Evolutionary conservation across 768 basidiomycete species (phyloP), one percentile per base, ranked within the genome.

Genomic region (Clitopilus hobsonii): DNA sequence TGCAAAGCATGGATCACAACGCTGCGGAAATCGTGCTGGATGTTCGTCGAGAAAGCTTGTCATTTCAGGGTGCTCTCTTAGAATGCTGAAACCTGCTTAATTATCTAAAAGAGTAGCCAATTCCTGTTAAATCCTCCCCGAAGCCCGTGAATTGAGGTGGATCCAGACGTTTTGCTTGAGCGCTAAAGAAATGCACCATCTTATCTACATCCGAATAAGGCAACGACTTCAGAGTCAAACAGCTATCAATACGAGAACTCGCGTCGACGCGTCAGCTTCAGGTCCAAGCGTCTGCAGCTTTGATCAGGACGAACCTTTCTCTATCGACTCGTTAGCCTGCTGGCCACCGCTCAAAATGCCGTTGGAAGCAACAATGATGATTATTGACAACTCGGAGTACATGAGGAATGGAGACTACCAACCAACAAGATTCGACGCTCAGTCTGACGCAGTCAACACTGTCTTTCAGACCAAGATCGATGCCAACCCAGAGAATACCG

Each of bases 321-420:
- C 32, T 24, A 27, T 28, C 54, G 57, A 18, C 4, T 20, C 54
- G 41, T 13, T 56, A 26, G 58, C 56, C 51, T 29, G 30, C 57
- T 56, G 49, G 48, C 49, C 38, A 49, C 49, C 51, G 51, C 58
- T 52, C 77, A 84, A 68, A 55, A 97, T 97, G 94, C 91, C 93
- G 62, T 82, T 97, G 66, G 95, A 99, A 84, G 95, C 96, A 36
- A 96, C 94, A 22, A 94, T 99, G 86, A 85, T 98, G 75, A 78
- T 99, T 13, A 86, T 98, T 58, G 97, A 99, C 83, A 98, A 98
- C 69, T 97, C 94, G 1, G 93, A 95, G 71, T 95, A 88, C 72
- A 97, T 97, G 88, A 85, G 94, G 55, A 96, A 97, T 66, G 93
- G 94, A 10, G 94, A 95, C 71, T 95, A 93, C 69, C 73, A 76